Evolutionary conservation across 306 rosid genomes (phyloP), one percentile per base, ranked within the genome.

Genomic region (Vachellia collinsii): DNA sequence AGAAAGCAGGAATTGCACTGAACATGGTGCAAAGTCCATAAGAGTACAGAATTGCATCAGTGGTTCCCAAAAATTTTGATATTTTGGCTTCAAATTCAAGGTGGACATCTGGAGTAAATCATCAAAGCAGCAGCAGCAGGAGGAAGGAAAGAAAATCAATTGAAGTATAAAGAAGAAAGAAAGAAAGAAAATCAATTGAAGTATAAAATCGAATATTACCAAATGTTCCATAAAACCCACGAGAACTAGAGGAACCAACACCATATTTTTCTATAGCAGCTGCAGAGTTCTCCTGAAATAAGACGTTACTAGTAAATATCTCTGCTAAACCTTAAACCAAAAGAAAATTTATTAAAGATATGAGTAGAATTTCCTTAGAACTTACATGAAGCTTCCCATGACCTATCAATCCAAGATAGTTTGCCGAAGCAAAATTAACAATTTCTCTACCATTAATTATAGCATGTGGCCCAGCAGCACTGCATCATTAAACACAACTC

Each of bases 321-420:
- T 5, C 44, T 6, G 44, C 44, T 41, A 16, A 16, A 17, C 58
- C 58, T 51, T 12, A 47, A 47, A 20, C 23, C 16, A 3, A 53
- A 17, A 3, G 23, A 53, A 53, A 19, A 53, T 19, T 17, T 53
- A 19, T 53, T 23, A n/a, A n/a, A n/a, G n/a, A n/a, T 53, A 17
- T 58, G 36, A 22, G 64, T 20, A 22, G 64, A 58, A 58, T 11
- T 58, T 58, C 64, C 64, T 58, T 3, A 58, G 12, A 58, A 20
- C 64, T 58, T 22, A 58, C 64, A 22, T 8, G 64, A 4, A 58
- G 29, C 63, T 56, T 56, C 63, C 20, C 25, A n/a, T 56, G 63
- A 56, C 63, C 34, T 56, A n/a, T n/a, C 63, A 56, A 56, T 56
- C 63, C 63, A 56, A 56, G 63, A 56, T n/a, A 56, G 34, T n/a